Evolutionary conservation across 148 eudicot genomes (phyloP).

Genomic region (Spergularia marina): DNA sequence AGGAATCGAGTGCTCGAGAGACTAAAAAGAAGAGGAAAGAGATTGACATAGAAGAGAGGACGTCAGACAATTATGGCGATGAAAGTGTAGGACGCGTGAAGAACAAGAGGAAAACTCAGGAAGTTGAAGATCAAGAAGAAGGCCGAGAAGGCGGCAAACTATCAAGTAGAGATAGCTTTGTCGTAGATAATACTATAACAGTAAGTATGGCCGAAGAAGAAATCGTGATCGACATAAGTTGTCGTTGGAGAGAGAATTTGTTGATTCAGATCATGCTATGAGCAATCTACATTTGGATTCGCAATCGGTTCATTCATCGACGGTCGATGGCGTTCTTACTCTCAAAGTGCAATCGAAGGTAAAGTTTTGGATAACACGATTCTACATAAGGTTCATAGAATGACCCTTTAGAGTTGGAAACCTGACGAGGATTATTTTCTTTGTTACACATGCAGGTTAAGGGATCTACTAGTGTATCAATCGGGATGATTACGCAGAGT

Average conservation of each 20-base stretch:
- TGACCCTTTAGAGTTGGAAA: too few relatives aligned
- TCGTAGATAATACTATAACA: slow-evolving; percentile 26
- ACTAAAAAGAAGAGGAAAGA: slow-evolving; percentile 35
- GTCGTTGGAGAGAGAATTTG: slow-evolving; percentile 57
- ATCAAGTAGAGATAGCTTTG: slow-evolving; percentile 21
- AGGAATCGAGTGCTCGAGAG: slow-evolving; percentile 24
- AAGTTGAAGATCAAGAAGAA: slow-evolving; percentile 16
- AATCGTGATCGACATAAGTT: slow-evolving; percentile 45
- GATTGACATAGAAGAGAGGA: slow-evolving; percentile 43
- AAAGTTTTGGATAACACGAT: not conserved
- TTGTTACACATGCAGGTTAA: slow-evolving; percentile 40
- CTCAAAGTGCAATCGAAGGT: slow-evolving; percentile 60
- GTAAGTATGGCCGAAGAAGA: slow-evolving; percentile 42
- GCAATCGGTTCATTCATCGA: slow-evolving; percentile 58
- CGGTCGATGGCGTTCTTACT: slow-evolving; percentile 47
- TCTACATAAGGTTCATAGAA: not conserved
- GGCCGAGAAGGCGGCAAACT: slow-evolving; percentile 7
- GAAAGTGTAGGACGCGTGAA: slow-evolving; percentile 13
- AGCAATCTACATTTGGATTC: slow-evolving; percentile 49
- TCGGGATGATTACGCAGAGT: slow-evolving; percentile 45
- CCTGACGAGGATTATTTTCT: not conserved
- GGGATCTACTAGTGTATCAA: slow-evolving; percentile 36
- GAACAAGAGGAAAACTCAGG: slow-evolving; percentile 41
- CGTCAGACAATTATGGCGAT: slow-evolving; percentile 44
- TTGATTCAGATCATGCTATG: slow-evolving; percentile 44